Evolutionary conservation across 75 land plant species (phyloP).

Genomic region (Picea glauca): DNA sequence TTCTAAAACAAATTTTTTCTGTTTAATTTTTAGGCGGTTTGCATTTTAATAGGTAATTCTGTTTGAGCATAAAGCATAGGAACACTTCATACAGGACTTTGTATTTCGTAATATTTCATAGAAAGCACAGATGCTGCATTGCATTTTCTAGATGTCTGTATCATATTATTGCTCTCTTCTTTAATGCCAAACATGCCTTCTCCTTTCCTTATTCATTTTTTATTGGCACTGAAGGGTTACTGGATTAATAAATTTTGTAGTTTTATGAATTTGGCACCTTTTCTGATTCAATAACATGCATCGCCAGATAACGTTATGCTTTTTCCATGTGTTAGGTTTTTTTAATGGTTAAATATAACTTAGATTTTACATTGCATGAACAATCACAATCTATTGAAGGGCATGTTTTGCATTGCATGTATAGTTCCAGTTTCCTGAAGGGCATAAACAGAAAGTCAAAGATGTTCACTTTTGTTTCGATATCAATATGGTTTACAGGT

Average conservation of each 20-base stretch:
- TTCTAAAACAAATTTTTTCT: not conserved
- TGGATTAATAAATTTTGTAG: not conserved
- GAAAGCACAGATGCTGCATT: not conserved
- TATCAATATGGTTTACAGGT: constrained; percentile 35
- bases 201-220: constrained; percentile 2
- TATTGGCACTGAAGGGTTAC: not conserved
- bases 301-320: not conserved
- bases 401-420: not conserved
- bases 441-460: not conserved
- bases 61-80: not conserved
- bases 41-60: not conserved
- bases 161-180: not conserved
- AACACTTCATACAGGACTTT: not conserved
- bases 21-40: not conserved
- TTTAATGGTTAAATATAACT: not conserved
- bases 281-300: constrained; percentile 5
- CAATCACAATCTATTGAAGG: not conserved
- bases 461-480: not conserved
- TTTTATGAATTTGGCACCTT: not conserved
- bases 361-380: not conserved
- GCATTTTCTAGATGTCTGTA: not conserved
- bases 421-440: not conserved
- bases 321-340: not conserved
- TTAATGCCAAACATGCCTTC: too few species aligned
- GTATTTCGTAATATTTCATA: not conserved